Evolutionary conservation across 257 asterid species (phyloP), one percentile per base, ranked within the genome.

Genomic region (Gentiana dahurica): DNA sequence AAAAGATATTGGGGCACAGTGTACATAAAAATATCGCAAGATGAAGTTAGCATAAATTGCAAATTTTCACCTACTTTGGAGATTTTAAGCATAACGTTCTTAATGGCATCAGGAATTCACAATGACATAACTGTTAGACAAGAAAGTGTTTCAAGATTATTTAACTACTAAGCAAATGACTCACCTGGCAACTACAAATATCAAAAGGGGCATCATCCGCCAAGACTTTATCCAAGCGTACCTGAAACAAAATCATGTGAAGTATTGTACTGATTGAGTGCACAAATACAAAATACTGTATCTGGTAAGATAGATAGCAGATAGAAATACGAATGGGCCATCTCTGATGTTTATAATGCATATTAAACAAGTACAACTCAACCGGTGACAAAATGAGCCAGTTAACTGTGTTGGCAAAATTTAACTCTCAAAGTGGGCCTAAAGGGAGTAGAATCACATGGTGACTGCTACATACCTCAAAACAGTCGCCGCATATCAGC

Each of bases 171-270:
- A 62, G 52, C 43, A 60, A 47, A 57, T 8, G 57, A 62, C 78
- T 68, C 52, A 85, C 97, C 90, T 92, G 99, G 72, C 97, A 92
- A 72, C 99, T 92, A 75, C 95, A 85, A 67, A 92, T 43, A 71
- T 88, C 97, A 72, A 92, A 92, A 9, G 95, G 99, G 61, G 88
- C 97, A 76, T 88, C 99, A 69, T 81, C 95, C 6, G 86, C 91
- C 69, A 92, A 73, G 60, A 79, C 82, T 66, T 73, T 77, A 74
- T 92, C 99, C 65, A 92, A 73, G 13, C 65, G 85, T 60, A 79
- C 86, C 99, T 92, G 86, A 61, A 78, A 41, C 46, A 41, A 10
- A 41, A 41, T 5, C 46, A 41, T 24, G 24, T 24, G 24, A 24
- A 24, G 24, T 24, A 24, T 24, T 24, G 24, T 24, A 24, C 24